Conservation (phyloP, 768 basidiomycete species). For the Daedaleopsis sinensis region DNA sequence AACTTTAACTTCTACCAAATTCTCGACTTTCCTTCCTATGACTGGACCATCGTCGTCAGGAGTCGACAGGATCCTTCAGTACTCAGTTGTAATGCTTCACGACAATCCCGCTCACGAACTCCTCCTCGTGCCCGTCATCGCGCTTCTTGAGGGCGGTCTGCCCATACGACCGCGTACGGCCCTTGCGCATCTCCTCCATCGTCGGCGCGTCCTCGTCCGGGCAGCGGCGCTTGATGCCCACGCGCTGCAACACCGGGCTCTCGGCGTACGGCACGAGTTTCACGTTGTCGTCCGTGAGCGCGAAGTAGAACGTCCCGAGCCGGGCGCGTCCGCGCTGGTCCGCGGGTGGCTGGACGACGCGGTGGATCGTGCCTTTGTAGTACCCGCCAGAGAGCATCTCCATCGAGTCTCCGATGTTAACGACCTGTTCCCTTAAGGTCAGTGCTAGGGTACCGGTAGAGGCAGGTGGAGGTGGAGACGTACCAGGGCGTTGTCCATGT, state of each 20-base stretch:
- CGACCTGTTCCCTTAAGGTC: constrained; percentile 33
- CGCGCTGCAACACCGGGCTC: constrained; percentile 36
- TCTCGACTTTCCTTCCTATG: too few relatives aligned
- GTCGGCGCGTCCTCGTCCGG: constrained; percentile 28
- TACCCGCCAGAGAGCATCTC: constrained; percentile 39
- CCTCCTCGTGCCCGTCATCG: constrained; percentile 54
- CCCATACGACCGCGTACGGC: constrained; percentile 47
- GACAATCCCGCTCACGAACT: constrained; percentile 54
- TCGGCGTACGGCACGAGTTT: constrained; percentile 31
- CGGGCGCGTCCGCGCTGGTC: constrained; percentile 38
- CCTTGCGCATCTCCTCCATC: constrained; percentile 37
- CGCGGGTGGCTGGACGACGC: constrained; percentile 39
- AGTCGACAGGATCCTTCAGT: constrained; percentile 28
- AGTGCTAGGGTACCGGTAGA: neutral
- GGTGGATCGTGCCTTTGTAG: constrained; percentile 41
- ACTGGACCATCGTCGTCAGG: too few relatives aligned
- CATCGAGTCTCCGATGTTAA: constrained; percentile 39
- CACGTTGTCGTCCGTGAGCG: constrained; percentile 34
- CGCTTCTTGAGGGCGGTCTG: constrained; percentile 44
- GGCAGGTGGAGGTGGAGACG: neutral
- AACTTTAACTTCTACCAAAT: too few relatives aligned
- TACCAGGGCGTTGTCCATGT: constrained; percentile 40
- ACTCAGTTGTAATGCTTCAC: constrained; percentile 59
- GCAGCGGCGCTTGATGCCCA: constrained; percentile 32
- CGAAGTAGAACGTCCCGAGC: constrained; percentile 41